phyloP scores from a whole-genome alignment of 2,329 filamentous ascomycete species.

The Lachnellula hyalina region DNA sequence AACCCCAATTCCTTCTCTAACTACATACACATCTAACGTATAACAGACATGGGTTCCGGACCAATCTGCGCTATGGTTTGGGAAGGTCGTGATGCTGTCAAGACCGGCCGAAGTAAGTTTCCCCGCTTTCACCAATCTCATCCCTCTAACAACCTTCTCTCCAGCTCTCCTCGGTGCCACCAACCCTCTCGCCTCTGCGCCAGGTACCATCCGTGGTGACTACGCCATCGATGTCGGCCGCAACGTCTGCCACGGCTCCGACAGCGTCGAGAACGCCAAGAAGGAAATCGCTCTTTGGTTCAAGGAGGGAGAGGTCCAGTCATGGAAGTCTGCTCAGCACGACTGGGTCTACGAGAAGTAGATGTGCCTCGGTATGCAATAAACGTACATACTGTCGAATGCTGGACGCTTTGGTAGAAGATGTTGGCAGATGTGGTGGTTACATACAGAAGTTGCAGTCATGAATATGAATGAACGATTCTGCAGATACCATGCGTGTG shows the following conservation, averaged over 20 bases:
- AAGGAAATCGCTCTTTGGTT: constrained; percentile 99
- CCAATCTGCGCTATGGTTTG: constrained; percentile 99
- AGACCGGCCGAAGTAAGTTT: constrained; percentile 83
- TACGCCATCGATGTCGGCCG: constrained; percentile 84
- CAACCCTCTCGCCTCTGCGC: constrained; percentile 91
- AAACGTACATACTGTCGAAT: constrained; percentile 1
- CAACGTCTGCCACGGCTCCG: constrained; percentile 99
- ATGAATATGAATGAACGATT: constrained; percentile 2
- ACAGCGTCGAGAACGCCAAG: constrained; percentile 97
- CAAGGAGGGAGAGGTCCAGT: constrained; percentile 77
- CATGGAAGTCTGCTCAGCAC: constrained; percentile 78
- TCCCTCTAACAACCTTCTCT: constrained; percentile 17
- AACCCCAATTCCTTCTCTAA: constrained; percentile 31
- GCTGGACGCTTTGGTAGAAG: neutral
- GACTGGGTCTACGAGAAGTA: constrained; percentile 97
- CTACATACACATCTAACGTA: constrained; percentile 23
- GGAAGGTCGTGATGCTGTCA: constrained; percentile 98
- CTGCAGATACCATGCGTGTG: neutral
- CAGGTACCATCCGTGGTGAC: constrained; percentile 96
- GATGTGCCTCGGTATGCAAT: constrained; percentile 20
- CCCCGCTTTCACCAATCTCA: neutral
- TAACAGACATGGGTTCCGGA: constrained; percentile 87
- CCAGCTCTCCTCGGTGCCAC: constrained; percentile 91
- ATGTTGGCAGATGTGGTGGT: neutral
- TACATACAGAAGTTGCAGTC: neutral